A percentile compares a stretch with the other conserved stretches of the same genome.
phyloP scores from a whole-genome alignment of 1,139 yeast species.

The Debaryomyces coudertii region DNA sequence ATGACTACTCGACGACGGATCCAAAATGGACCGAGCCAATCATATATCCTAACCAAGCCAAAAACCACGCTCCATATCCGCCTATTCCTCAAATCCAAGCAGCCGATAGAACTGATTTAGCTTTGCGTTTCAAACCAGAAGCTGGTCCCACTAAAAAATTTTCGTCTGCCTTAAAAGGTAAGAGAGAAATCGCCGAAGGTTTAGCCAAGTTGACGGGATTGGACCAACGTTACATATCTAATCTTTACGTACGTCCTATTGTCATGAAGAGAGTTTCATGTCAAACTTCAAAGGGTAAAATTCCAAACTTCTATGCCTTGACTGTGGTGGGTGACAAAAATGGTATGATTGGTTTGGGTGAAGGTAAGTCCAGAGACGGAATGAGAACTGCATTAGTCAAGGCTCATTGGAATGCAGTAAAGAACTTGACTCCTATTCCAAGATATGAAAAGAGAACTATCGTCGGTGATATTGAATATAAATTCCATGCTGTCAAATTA shows the following conservation, averaged over 20 bases:
- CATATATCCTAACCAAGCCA: conserved; percentile 49
- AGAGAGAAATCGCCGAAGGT: conserved; percentile 51
- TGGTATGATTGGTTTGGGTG: conserved; percentile 95
- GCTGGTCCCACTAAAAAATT: conserved; percentile 17
- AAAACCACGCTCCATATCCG: conserved; percentile 45
- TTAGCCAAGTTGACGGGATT: conserved; percentile 76
- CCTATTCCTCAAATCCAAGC: conserved; percentile 44
- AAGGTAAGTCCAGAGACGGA: conserved; percentile 86
- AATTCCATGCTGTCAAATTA: conserved; percentile 85
- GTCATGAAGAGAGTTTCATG: conserved; percentile 83
- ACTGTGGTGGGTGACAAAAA: conserved; percentile 92
- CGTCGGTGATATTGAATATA: conserved; percentile 78
- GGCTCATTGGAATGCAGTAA: conserved; percentile 94
- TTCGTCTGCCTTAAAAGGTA: conserved; percentile 22
- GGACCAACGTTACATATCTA: conserved; percentile 63
- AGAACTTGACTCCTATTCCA: conserved; percentile 79
- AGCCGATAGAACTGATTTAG: conserved; percentile 46
- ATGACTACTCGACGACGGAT: conserved; percentile 40
- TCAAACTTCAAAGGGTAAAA: conserved; percentile 94
- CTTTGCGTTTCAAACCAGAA: conserved; percentile 36
- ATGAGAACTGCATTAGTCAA: conserved; percentile 76
- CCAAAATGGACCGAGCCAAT: conserved; percentile 53
- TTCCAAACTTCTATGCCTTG: conserved; percentile 78
- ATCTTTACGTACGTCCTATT: conserved; percentile 67
- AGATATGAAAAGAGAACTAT: conserved; percentile 92